Percentiles rank a stretch among this genome's conserved stretches.
phyloP scores from a whole-genome alignment of 2,329 filamentous ascomycete genomes.

The Exophiala sp. region DNA sequence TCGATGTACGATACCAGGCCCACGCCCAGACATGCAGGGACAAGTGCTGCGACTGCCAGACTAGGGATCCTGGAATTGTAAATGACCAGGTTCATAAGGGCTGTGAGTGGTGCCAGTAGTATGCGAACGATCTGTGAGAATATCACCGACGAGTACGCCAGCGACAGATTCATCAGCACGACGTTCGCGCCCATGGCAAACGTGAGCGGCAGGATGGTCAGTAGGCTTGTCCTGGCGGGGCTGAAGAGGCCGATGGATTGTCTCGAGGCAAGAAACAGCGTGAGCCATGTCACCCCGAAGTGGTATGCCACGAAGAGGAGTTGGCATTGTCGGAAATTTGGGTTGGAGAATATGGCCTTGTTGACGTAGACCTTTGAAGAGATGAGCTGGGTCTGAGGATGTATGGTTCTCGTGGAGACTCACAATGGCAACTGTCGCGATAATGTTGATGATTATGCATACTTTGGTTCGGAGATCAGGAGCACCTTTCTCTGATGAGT shows the following conservation, averaged over 20 bases:
- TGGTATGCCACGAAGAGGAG: slow-evolving; percentile 66
- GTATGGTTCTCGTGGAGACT: slow-evolving; percentile 25
- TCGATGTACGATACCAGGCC: slow-evolving; percentile 67
- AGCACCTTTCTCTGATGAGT: background rate
- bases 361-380: slow-evolving; percentile 61
- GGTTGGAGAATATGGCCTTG: slow-evolving; percentile 66
- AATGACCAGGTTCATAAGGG: slow-evolving; percentile 61
- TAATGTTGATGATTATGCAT: slow-evolving; percentile 61
- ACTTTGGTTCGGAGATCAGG: slow-evolving; percentile 4
- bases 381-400: background rate
- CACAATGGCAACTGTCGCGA: slow-evolving; percentile 63
- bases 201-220: slow-evolving; percentile 61
- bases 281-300: slow-evolving; percentile 63
- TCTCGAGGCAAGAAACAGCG: slow-evolving; percentile 60
- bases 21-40: slow-evolving; percentile 62
- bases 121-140: slow-evolving; percentile 70
- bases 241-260: slow-evolving; percentile 58
- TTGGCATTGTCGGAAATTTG: slow-evolving; percentile 59
- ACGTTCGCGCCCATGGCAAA: slow-evolving; percentile 67
- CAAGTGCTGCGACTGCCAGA: slow-evolving; percentile 52
- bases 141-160: slow-evolving; percentile 65
- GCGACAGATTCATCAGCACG: slow-evolving; percentile 64
- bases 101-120: slow-evolving; percentile 63
- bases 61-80: slow-evolving; percentile 57
- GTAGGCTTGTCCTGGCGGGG: slow-evolving; percentile 53